Evolutionary conservation across 305 asterid genomes (phyloP).

Genomic region (Plantago coronopus): DNA sequence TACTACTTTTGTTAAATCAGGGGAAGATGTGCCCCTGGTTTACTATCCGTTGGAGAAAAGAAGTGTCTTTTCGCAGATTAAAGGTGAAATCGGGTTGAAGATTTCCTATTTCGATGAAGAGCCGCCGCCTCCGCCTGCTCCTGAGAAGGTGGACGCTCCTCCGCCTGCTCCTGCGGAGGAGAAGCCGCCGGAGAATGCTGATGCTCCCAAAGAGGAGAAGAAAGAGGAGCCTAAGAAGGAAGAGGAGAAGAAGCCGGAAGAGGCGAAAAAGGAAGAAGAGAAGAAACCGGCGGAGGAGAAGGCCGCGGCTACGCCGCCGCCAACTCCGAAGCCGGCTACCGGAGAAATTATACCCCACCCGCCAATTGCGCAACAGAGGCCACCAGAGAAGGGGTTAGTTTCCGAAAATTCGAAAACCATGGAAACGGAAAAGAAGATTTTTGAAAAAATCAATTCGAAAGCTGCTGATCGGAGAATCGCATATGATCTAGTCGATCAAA

Average conservation of each 20-base stretch:
- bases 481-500: slow-evolving; percentile 76
- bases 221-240: slow-evolving; percentile 33
- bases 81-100: slow-evolving; percentile 81
- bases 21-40: slow-evolving; percentile 57
- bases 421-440: slow-evolving; percentile 44
- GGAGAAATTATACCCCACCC: slow-evolving; percentile 33
- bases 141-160: slow-evolving; percentile 33
- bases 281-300: slow-evolving; percentile 23
- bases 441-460: slow-evolving; percentile 37
- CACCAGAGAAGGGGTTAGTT: slow-evolving; percentile 23
- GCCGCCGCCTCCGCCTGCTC: slow-evolving; percentile 37
- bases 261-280: slow-evolving; percentile 40
- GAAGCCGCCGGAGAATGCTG: slow-evolving; percentile 25
- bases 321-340: slow-evolving; percentile 30
- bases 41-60: slow-evolving; percentile 84
- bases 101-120: slow-evolving; percentile 58
- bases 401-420: slow-evolving; percentile 28
- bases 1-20: slow-evolving; percentile 46
- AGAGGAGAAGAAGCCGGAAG: slow-evolving; percentile 21
- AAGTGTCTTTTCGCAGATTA: slow-evolving; percentile 85
- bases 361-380: slow-evolving; percentile 49
- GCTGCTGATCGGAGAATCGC: slow-evolving; percentile 49
- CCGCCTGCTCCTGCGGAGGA: slow-evolving; percentile 33
- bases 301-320: slow-evolving; percentile 16
- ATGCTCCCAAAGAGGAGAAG: neutral